Evolutionary conservation across 202 grass and related monocot species (phyloP).

Genomic region (Carex sylvatica): DNA sequence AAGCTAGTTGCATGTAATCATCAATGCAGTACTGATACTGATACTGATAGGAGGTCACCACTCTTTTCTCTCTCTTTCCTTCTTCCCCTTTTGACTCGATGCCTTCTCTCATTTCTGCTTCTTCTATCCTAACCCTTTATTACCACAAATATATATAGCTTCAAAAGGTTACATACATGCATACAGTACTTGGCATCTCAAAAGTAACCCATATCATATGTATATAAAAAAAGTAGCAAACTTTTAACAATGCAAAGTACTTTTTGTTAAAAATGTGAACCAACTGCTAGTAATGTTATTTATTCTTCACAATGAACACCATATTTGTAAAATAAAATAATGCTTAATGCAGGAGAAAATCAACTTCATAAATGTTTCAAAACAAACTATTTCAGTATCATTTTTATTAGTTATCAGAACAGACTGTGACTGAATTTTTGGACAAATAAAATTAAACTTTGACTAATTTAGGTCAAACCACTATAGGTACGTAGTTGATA

Average conservation of each 20-base stretch:
- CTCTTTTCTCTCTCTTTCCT: slow-evolving; percentile 41
- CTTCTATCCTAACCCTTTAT: slow-evolving; percentile 55
- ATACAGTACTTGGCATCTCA: slow-evolving; percentile 31
- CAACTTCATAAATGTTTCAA: background rate
- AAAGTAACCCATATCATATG: background rate
- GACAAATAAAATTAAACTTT: background rate
- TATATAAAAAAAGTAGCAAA: no score
- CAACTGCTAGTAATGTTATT: background rate
- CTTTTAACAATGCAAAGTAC: no score
- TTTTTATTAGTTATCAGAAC: background rate
- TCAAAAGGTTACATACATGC: slow-evolving; percentile 9
- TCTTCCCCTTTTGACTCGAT: slow-evolving; percentile 57
- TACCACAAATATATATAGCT: slow-evolving; percentile 14
- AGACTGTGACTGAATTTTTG: background rate
- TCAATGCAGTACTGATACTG: slow-evolving; percentile 50
- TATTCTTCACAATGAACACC: slow-evolving; percentile 19
- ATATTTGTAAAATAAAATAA: background rate
- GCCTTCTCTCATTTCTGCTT: slow-evolving; percentile 40
- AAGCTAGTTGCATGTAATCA: slow-evolving; percentile 72
- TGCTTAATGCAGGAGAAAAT: background rate
- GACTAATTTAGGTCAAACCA: background rate
- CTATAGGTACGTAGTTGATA: background rate
- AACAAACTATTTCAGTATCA: background rate
- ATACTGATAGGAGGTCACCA: slow-evolving; percentile 35
- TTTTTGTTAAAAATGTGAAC: no score